phyloP scores from a whole-genome alignment of 2,329 filamentous ascomycete species.

The Geoglossum cookeanum region DNA sequence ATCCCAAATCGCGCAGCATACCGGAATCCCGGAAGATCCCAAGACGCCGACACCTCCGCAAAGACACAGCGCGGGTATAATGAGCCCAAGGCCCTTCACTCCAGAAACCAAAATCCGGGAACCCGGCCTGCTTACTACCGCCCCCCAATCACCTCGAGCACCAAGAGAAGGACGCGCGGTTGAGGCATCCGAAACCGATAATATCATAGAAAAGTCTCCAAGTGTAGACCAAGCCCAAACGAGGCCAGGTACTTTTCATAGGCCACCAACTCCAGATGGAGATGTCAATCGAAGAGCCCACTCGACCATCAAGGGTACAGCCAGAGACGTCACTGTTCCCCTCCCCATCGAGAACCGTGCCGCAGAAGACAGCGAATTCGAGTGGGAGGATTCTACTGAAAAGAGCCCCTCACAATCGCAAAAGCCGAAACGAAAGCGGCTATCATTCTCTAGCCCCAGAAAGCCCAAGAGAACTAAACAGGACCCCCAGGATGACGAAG shows the following conservation, averaged over 20 bases:
- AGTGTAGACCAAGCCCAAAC: background rate
- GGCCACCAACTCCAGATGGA: background rate
- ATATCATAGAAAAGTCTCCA: background rate
- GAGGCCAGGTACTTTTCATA: background rate
- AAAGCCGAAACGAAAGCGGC: background rate
- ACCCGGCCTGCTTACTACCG: background rate
- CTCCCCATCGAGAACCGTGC: background rate
- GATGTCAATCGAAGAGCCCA: background rate
- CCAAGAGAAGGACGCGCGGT: background rate
- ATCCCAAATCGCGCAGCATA: background rate
- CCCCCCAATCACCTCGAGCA: background rate
- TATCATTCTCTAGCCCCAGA: background rate
- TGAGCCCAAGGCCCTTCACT: background rate
- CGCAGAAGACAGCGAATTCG: background rate
- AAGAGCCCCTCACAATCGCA: background rate
- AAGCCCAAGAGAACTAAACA: background rate
- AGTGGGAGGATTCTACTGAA: background rate
- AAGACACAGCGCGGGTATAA: background rate
- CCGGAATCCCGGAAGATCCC: background rate
- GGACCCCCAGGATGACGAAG: background rate
- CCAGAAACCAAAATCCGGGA: background rate
- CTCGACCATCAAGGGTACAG: background rate
- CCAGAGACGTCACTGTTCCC: background rate
- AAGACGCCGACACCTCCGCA: background rate
- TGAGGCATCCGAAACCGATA: background rate